Base-by-base conservation (phyloP, 345 rosid genomes). In the Lumnitzera racemosa region DNA sequence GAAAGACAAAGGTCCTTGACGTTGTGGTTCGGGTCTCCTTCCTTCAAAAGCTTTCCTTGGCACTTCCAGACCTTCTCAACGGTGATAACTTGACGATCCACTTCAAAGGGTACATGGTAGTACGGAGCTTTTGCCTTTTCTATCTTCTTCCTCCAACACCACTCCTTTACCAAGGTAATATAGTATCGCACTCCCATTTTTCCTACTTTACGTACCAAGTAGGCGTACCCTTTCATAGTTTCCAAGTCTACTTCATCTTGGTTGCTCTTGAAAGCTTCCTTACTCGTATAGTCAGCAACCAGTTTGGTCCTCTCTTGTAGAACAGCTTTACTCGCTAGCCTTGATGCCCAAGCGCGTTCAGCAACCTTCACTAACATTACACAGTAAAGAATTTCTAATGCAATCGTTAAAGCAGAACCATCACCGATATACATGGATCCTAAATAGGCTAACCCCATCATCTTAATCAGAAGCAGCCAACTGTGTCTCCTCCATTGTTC, bases 361-460 rank as follows among this genome's bases (percentile, higher is more conserved):
- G 10, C 2, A 13, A 3, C 31, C 58, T 56, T 56, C 23, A 56
- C 0, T 12, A n/a, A 0, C 58, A 12, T 15, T 16, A 56, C 2
- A 1, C 10, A 2, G 46, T 15, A 11, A 13, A 55, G 58, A 13
- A 16, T 10, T 13, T n/a, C 2, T 2, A 24, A 2, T 14, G 9
- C 9, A 12, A 13, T 16, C 56, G 1, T 13, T 3, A 14, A 2
- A 0, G 31, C 15, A 47, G 59, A 56, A 12, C 2, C 13, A 47
- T 1, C 0, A 1, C 6, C 2, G 1, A 20, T 20, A 46, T 31
- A 56, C 59, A 1, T 3, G 1, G 0, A 2, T 0, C 29, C 2
- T 47, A 56, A 31, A n/a, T 9, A 0, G 0, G 2, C 0, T 47
- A 31, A 0, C 59, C 59, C 31, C n/a, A n/a, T n/a, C 24, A 3